Evolutionary conservation across 805 yeast species (phyloP), one percentile per base, ranked within the genome.

Genomic region (Nakazawaea laoshanensis): DNA sequence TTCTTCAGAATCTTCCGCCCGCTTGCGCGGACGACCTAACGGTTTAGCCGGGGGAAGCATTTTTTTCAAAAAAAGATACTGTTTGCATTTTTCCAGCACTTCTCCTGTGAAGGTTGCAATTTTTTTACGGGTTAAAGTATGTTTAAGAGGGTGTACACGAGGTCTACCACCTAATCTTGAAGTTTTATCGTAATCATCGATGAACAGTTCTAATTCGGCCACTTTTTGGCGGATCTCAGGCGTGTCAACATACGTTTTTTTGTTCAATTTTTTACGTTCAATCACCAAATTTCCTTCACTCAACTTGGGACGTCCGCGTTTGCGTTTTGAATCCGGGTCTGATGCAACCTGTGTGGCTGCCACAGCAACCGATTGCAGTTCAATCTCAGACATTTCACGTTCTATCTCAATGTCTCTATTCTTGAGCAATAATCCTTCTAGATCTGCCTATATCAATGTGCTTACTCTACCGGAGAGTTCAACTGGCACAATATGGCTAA

Each of bases 1-100:
- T 20, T 7, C 52, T 39, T 57, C 45, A 5, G 57, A 58, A 9
- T 56, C 61, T 21, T 50, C 59, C 24, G 52, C 56, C 29, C 52
- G 48, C 9, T 45, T 52, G 17, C 56, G 43, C 8, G 38, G 35
- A 27, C 35, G 20, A 4, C 38, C 38, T 9, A 35, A 12, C 41
- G 52, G 39, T 29, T 47, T 47, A 5, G 57, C 44, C 2, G 59
- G 58, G 38, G 55, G 56, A n/a, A 50, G 49, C 30, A 45, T 28
- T 18, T 23, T 35, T 26, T 30, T 30, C 19, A 35, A 18, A 14
- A 14, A 16, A 12, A 30, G 16, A 14, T 30, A 30, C 23, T 35
- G 35, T n/a, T 30, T 28, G 29, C 28, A 30, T 12, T 27, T 35
- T 15, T 5, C 24, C 19, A 27, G 31, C 2, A 30, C 9, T 12